Evolutionary conservation across 176 grass and related monocot genomes (phyloP), one percentile per base, ranked within the genome.

Genomic region (Themeda triandra): DNA sequence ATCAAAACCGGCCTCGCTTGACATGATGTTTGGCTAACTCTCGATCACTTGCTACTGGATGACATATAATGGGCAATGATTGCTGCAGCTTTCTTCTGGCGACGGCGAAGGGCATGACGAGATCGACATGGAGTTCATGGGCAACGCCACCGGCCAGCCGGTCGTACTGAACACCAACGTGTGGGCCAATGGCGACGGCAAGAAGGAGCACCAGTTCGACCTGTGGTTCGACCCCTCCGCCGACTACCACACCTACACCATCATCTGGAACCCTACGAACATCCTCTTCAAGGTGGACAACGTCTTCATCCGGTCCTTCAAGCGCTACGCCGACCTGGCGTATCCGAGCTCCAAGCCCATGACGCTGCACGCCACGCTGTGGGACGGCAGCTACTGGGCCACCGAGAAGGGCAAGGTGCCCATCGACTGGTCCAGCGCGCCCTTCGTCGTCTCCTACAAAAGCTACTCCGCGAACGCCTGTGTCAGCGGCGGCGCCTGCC

Each of bases 321-420:
- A 96, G 86, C 92, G 90, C 42, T 91, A 90, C 91, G 67, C 90
- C n/a, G 94, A 83, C 58, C 83, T 96, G 41, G 4, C 88, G 3
- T 96, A 79, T 41, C 94, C 94, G 0, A 68, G 53, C 0, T 60
- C 71, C 62, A 82, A 87, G 24, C 88, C 94, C 23, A 96, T 96
- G 94, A 85, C 48, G 41, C 44, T 96, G 54, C 89, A 96, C 88
- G 89, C 91, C 37, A 96, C 88, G 72, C 80, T 96, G 1, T 96
- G 93, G 93, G 92, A 96, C 85, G 93, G 88, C 48, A 92, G 92
- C 71, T 92, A 91, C 88, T 96, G 93, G 93, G 93, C 93, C 0
- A 96, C 93, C 8, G 71, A 89, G 81, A 87, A 92, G 39, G 94
- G 94, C 62, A 58, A 66, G 62, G 78, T 93, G 19, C 86, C 88